Evolutionary conservation across 2,329 filamentous ascomycete genomes (phyloP).

Genomic region (Lojkania enalia): DNA sequence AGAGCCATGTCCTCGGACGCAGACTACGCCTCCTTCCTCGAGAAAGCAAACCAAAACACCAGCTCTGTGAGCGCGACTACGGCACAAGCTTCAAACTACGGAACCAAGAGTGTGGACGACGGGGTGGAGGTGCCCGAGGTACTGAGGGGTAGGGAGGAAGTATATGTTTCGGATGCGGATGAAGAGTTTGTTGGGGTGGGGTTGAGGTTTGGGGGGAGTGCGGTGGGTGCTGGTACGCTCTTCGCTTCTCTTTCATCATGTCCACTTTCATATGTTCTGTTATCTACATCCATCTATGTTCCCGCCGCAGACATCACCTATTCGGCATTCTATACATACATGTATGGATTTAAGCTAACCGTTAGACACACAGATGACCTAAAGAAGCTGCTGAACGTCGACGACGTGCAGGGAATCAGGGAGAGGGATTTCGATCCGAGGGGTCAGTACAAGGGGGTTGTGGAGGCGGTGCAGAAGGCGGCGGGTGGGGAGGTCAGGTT

Average conservation of each 20-base stretch:
- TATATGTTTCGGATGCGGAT: slow-evolving; percentile 81
- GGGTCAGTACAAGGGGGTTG: slow-evolving; percentile 69
- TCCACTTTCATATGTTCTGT: neutral
- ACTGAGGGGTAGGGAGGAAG: slow-evolving; percentile 53
- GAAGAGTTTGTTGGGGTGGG: slow-evolving; percentile 81
- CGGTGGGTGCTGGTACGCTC: slow-evolving; percentile 57
- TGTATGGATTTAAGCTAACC: no score
- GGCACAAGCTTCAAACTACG: slow-evolving; percentile 32
- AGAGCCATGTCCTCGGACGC: slow-evolving; percentile 71
- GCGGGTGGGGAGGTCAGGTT: slow-evolving; percentile 71
- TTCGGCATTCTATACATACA: no score
- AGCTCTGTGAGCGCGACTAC: slow-evolving; percentile 34
- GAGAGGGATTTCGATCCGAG: slow-evolving; percentile 72
- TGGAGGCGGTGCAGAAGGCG: slow-evolving; percentile 70
- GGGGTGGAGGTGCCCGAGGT: slow-evolving; percentile 61
- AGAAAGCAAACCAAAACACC: slow-evolving; percentile 79
- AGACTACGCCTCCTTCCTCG: slow-evolving; percentile 80
- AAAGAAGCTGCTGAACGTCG: slow-evolving; percentile 64
- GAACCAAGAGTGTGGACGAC: slow-evolving; percentile 48
- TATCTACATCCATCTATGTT: no score
- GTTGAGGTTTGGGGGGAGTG: slow-evolving; percentile 61
- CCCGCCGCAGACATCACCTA: no score
- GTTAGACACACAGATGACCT: slow-evolving; percentile 62
- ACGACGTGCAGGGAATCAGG: slow-evolving; percentile 66
- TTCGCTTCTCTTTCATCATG: slow-evolving; percentile 3